These are phyloP conservation scores for Aspergillus sp. DNA, from an alignment of 2,329 filamentous ascomycete genomes.

Conservation along the genomic window DNA sequence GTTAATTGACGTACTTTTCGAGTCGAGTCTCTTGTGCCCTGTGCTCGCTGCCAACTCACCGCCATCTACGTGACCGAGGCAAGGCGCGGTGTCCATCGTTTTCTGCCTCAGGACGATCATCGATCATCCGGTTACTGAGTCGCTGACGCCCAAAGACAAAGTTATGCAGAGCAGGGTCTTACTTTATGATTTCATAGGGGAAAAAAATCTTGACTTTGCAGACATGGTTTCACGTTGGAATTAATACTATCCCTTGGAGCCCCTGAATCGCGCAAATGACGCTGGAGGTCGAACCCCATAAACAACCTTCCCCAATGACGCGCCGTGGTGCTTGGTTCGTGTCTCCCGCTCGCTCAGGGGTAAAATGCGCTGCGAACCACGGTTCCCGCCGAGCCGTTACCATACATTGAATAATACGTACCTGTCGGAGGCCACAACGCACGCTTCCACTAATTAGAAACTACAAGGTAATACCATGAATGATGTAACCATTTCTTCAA, in stretches of 20 bases:
- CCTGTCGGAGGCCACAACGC: not conserved
- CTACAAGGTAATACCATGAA: not conserved
- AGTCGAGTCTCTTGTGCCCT: not conserved
- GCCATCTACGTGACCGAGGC: slow-evolving; percentile 12
- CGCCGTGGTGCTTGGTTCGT: slow-evolving; percentile 21
- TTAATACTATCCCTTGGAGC: not conserved
- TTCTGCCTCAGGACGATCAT: not conserved
- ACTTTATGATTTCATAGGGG: not conserved
- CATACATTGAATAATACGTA: not conserved
- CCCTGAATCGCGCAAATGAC: slow-evolving; percentile 7
- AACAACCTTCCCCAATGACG: slow-evolving; percentile 2
- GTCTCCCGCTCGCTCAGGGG: slow-evolving; percentile 24
- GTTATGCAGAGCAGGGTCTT: not conserved
- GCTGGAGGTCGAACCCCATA: not conserved
- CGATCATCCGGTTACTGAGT: not conserved
- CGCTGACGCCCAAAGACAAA: not conserved
- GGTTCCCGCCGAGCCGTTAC: slow-evolving; percentile 19
- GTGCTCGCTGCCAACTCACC: slow-evolving; percentile 13
- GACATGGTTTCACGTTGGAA: not conserved
- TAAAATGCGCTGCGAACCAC: slow-evolving; percentile 25
- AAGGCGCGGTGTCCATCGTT: not conserved
- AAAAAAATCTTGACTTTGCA: not conserved
- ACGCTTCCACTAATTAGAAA: no score
- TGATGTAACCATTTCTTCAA: not conserved
- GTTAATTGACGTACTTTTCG: slow-evolving; percentile 4